These are phyloP conservation scores for Withania somnifera DNA, from an alignment of 305 asterid genomes.

Conservation along the genomic window DNA sequence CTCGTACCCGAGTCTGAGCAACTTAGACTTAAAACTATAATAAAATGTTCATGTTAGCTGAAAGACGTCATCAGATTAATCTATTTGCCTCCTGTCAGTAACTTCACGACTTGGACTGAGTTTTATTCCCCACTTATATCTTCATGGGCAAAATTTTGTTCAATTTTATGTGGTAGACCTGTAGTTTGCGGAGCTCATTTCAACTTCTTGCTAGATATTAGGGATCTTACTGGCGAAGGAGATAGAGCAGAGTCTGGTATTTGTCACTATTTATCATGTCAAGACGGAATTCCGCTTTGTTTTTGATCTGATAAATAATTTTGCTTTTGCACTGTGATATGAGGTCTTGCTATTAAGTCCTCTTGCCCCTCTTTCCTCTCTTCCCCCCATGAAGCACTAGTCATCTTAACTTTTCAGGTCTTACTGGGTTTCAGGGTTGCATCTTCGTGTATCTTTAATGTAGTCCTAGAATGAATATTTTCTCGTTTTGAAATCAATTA, in stretches of 20 bases:
- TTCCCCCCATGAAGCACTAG: background rate
- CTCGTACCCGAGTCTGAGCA: no score
- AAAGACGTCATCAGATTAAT: background rate
- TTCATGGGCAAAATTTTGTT: background rate
- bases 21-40: no score
- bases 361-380: background rate
- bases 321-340: background rate
- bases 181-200: background rate
- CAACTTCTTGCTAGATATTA: background rate
- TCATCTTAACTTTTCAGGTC: background rate
- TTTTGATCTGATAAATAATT: background rate
- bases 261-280: no score
- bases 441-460: background rate
- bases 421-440: background rate
- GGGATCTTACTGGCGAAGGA: background rate
- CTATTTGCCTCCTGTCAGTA: background rate
- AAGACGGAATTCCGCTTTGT: no score
- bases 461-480: background rate
- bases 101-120: background rate
- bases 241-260: no score
- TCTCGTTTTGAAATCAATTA: constrained; percentile 1
- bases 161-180: background rate
- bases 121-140: background rate
- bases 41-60: background rate
- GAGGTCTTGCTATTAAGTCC: background rate